These are phyloP conservation scores for Croton laevigatus DNA, from an alignment of 441 rosid genomes.

Conservation along the genomic window DNA sequence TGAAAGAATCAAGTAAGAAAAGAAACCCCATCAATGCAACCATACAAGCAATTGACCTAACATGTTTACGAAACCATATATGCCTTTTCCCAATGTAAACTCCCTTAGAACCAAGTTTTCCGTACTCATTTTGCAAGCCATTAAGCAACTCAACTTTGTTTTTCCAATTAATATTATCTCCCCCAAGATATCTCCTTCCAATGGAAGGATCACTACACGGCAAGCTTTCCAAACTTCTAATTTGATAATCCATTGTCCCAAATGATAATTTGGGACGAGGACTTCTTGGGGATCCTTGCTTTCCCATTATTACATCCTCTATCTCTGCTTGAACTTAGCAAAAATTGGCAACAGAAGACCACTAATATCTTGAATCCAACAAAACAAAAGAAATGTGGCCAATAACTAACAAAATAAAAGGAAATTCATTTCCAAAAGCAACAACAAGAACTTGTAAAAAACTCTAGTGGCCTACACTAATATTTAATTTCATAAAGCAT, in stretches of 20 bases:
- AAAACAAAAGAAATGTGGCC: background rate
- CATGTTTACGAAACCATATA: slow-evolving; percentile 48
- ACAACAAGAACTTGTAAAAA: background rate
- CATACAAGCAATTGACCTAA: slow-evolving; percentile 43
- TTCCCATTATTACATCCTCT: slow-evolving; percentile 38
- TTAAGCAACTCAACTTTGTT: slow-evolving; percentile 34
- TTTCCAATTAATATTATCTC: slow-evolving; percentile 37
- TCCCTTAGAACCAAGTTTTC: slow-evolving; percentile 44
- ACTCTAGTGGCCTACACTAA: background rate
- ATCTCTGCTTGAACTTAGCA: slow-evolving; percentile 14
- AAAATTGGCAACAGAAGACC: background rate
- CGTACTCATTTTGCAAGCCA: slow-evolving; percentile 48
- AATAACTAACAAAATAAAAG: background rate
- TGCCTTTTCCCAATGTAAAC: slow-evolving; percentile 48
- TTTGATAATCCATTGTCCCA: slow-evolving; percentile 32
- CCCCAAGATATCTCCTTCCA: slow-evolving; percentile 54
- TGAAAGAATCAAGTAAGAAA: slow-evolving; percentile 58
- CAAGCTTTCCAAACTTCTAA: slow-evolving; percentile 41
- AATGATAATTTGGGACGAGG: slow-evolving; percentile 31
- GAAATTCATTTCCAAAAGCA: slow-evolving; percentile 12
- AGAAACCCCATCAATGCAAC: slow-evolving; percentile 46
- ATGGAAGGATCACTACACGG: slow-evolving; percentile 44
- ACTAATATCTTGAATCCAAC: slow-evolving; percentile 3
- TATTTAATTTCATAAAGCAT: background rate
- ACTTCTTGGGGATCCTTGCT: slow-evolving; percentile 47